phyloP scores from a whole-genome alignment of 2,329 filamentous ascomycete genomes.

The Beauveria rudraprayagi region DNA sequence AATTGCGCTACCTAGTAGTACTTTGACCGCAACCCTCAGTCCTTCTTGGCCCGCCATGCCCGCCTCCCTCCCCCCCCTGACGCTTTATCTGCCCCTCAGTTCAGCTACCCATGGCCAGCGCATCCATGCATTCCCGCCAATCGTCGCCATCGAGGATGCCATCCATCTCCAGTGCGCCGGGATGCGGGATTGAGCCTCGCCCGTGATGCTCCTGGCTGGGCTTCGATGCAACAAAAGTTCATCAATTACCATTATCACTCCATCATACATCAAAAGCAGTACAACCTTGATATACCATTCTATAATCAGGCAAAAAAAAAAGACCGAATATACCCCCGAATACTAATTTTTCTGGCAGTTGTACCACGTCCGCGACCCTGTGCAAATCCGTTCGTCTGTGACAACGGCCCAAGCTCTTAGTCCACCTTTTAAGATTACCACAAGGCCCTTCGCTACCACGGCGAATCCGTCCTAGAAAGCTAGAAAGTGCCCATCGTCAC shows the following conservation, averaged over 20 bases:
- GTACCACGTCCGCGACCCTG: neutral
- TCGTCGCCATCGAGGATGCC: neutral
- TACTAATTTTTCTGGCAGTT: neutral
- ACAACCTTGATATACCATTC: neutral
- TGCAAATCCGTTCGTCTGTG: neutral
- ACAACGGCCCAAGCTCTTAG: constrained; percentile 4
- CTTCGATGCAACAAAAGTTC: neutral
- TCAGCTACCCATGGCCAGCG: neutral
- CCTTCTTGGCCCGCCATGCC: neutral
- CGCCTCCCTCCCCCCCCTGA: neutral
- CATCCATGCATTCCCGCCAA: neutral
- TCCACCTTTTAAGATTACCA: constrained; percentile 11
- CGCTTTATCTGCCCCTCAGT: neutral
- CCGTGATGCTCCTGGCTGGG: neutral
- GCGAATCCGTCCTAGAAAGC: neutral
- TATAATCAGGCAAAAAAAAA: too few species aligned
- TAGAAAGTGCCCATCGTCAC: neutral
- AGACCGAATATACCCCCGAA: neutral
- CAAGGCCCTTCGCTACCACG: neutral
- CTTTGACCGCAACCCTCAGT: neutral
- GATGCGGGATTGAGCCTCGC: neutral
- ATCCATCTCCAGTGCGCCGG: neutral
- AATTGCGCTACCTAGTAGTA: neutral
- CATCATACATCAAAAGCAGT: neutral
- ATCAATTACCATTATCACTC: neutral